Base-by-base conservation (phyloP, 306 rosid genomes). In the Sophora flavescens region DNA sequence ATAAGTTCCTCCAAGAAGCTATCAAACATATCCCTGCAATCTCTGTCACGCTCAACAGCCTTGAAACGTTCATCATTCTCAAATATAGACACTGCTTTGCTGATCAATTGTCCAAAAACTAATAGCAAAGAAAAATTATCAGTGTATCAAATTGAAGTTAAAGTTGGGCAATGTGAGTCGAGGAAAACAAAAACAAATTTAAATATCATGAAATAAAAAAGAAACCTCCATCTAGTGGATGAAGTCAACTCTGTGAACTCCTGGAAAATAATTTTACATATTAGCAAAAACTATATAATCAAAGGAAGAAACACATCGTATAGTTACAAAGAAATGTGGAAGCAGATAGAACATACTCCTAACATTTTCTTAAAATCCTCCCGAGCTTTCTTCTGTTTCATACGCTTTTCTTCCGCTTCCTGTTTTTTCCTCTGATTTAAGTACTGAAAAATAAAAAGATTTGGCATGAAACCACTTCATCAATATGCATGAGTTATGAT, bases 11-110 rank as follows among this genome's bases (percentile, higher is more conserved):
- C 96, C 81, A 91, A 38, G 83, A 84, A 85, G 89, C 56, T 87
- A 9, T 91, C 98, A 82, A 87, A 88, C 75, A 93, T 71, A 64
- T 93, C 98, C 79, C 86, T 87, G 47, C 98, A 90, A 62, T 93
- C 97, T 83, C 97, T 86, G 52, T 91, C 97, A 75, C 97, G 91
- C 57, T 93, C 98, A 58, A 93, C 84, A 52, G 96, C 96, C 82
- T 83, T 90, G 82, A 88, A 93, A 13, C 98, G 93, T 56, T 87
- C 97, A 85, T 93, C 97, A 73, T 87, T 84, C 75, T 91, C 98
- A 85, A 91, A 93, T 38, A 90, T 72, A 13, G 87, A 54, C 72
- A 79, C 88, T 62, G 84, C 91, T 91, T 93, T 93, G 80, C 98
- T 93, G 93, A 48, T 76, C 57, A 56, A 80, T 80, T 54, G 30